phyloP scores from a whole-genome alignment of 352 stramenopile species.

The Globisporangium rhizosaccharum region DNA sequence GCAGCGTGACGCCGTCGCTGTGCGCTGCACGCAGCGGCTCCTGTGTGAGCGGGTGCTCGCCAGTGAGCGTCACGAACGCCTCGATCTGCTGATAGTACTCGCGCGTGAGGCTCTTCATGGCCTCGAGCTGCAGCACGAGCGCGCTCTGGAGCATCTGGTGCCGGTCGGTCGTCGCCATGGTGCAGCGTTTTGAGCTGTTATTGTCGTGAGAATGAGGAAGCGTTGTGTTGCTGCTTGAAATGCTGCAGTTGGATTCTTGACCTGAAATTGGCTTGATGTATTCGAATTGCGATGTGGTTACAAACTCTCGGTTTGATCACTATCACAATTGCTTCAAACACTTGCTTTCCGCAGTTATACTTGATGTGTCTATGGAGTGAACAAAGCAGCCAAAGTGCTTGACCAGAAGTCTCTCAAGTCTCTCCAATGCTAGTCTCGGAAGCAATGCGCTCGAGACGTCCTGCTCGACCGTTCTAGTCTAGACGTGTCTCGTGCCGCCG shows the following conservation, averaged over 20 bases:
- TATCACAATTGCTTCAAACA: too few relatives aligned
- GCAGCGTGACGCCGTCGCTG: slow-evolving; percentile 26
- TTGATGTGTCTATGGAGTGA: too few relatives aligned
- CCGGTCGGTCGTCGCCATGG: slow-evolving; percentile 4
- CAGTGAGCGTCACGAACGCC: slow-evolving; percentile 50
- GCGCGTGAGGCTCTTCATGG: slow-evolving; percentile 28
- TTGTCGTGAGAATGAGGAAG: background rate
- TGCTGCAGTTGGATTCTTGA: background rate
- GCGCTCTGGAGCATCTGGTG: slow-evolving; percentile 44
- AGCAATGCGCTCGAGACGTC: too few relatives aligned
- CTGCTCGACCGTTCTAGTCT: too few relatives aligned
- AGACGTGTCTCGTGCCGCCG: too few relatives aligned
- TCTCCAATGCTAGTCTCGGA: too few relatives aligned
- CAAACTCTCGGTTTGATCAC: too few relatives aligned
- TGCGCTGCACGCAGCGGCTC: slow-evolving; percentile 14
- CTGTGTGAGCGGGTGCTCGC: slow-evolving; percentile 38
- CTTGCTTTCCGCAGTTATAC: too few relatives aligned
- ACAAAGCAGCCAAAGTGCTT: too few relatives aligned
- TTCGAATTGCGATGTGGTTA: too few relatives aligned
- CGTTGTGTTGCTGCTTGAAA: background rate
- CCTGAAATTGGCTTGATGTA: background rate
- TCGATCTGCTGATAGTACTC: slow-evolving; percentile 70
- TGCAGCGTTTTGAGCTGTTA: background rate
- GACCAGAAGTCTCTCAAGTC: too few relatives aligned
- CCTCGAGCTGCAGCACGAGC: slow-evolving; percentile 55